These are phyloP conservation scores for Austroboletus rostrupii DNA, from an alignment of 1,284 basidiomycete species.

Conservation along the genomic window DNA sequence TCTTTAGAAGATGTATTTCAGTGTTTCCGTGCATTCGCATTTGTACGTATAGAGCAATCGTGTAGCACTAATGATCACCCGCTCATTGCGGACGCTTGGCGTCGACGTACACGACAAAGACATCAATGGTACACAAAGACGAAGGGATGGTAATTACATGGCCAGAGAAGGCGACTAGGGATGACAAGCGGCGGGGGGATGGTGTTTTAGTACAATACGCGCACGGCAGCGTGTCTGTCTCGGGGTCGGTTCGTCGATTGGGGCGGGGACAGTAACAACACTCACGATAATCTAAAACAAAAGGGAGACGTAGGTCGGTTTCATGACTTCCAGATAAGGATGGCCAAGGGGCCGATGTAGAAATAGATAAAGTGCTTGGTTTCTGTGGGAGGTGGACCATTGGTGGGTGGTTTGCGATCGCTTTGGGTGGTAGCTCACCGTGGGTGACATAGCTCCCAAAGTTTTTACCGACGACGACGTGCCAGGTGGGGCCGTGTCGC, in stretches of 20 bases:
- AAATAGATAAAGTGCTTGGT: conserved; percentile 98
- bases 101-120: background rate
- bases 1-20: conserved; percentile 14
- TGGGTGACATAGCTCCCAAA: conserved; percentile 98
- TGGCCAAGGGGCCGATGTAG: conserved; percentile 84
- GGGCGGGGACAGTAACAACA: background rate
- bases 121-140: conserved; percentile 20
- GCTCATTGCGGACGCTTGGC: background rate
- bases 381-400: conserved; percentile 51
- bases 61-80: too few species aligned
- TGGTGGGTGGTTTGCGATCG: background rate
- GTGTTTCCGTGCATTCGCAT: conserved; percentile 24
- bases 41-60: conserved; percentile 14
- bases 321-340: conserved; percentile 94
- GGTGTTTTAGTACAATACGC: conserved; percentile 21
- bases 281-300: conserved; percentile 27
- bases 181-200: conserved; percentile 14
- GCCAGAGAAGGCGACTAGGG: conserved; percentile 8
- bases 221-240: conserved; percentile 16
- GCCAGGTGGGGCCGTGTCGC: conserved; percentile 92
- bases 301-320: conserved; percentile 7
- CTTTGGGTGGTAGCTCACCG: conserved; percentile 44
- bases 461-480: conserved; percentile 96
- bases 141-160: conserved; percentile 23
- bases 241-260: conserved; percentile 1